Conservation (phyloP, 2,329 filamentous ascomycete genomes). For the Cladosporium sp. region DNA sequence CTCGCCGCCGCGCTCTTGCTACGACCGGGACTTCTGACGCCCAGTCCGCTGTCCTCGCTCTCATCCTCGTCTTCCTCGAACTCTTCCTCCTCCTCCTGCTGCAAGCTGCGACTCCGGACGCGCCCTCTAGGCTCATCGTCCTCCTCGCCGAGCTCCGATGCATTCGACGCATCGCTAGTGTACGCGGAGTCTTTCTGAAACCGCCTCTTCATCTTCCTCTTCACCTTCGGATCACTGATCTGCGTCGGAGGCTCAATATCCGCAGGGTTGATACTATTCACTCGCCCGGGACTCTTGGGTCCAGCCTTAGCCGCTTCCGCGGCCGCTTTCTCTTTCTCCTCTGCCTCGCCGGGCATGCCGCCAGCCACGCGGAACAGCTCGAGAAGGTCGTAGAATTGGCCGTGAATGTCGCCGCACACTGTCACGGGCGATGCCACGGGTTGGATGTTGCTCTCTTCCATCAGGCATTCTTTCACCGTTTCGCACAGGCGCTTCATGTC, state of each 20-base stretch:
- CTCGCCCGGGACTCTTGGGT: slow-evolving; percentile 37
- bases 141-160: slow-evolving; percentile 32
- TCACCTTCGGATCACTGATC: slow-evolving; percentile 81
- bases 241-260: slow-evolving; percentile 87
- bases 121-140: slow-evolving; percentile 38
- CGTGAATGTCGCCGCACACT: slow-evolving; percentile 96
- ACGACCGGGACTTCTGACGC: slow-evolving; percentile 33
- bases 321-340: slow-evolving; percentile 24
- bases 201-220: slow-evolving; percentile 69
- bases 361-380: slow-evolving; percentile 96
- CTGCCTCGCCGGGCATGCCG: slow-evolving; percentile 79
- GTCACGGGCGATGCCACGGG: slow-evolving; percentile 96
- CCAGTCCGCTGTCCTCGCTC: slow-evolving; percentile 39
- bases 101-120: slow-evolving; percentile 32
- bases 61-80: slow-evolving; percentile 48
- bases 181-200: slow-evolving; percentile 50
- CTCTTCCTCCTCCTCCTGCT: slow-evolving; percentile 39
- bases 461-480: slow-evolving; percentile 96
- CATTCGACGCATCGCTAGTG: slow-evolving; percentile 47
- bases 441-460: slow-evolving; percentile 99
- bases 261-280: slow-evolving; percentile 65
- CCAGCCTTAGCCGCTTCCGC: slow-evolving; percentile 27
- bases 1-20: slow-evolving; percentile 36
- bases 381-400: slow-evolving; percentile 95
- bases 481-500: slow-evolving; percentile 99